A percentile compares a stretch with the other conserved stretches of the same genome.
These are phyloP conservation scores for Globisporangium recalcitrans DNA, from an alignment of 352 stramenopile genomes.

Conservation along the genomic window DNA sequence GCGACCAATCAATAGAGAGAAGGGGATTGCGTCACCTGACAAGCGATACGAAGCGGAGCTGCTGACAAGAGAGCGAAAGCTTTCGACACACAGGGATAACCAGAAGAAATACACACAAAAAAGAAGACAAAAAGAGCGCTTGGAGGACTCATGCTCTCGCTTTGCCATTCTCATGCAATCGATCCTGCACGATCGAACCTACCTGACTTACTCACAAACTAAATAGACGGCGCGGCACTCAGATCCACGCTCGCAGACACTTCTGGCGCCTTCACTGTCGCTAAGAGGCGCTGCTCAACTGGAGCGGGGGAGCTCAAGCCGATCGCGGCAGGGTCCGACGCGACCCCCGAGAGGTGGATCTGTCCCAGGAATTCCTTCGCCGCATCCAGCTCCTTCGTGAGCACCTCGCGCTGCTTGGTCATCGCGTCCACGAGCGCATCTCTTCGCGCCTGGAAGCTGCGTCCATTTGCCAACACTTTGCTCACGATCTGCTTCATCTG, in stretches of 20 bases:
- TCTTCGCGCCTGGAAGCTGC: slow-evolving; percentile 43
- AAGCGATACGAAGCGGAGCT: background rate
- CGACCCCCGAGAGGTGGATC: slow-evolving; percentile 41
- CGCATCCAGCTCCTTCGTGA: slow-evolving; percentile 53
- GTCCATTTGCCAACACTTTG: slow-evolving; percentile 52
- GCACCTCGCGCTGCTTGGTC: slow-evolving; percentile 62
- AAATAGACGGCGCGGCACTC: slow-evolving; percentile 44
- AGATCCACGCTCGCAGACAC: slow-evolving; percentile 41
- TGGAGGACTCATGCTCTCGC: too few species aligned
- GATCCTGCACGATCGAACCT: too few species aligned
- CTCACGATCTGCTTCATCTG: slow-evolving; percentile 52
- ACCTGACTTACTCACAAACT: too few species aligned
- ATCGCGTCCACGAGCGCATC: slow-evolving; percentile 58
- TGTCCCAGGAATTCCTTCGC: slow-evolving; percentile 75
- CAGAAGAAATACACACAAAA: slow-evolving; percentile 9
- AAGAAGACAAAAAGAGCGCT: too few species aligned
- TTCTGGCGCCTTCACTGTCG: slow-evolving; percentile 48
- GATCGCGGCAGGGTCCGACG: slow-evolving; percentile 28
- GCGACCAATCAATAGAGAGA: slow-evolving; percentile 5
- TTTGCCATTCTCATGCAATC: too few species aligned
- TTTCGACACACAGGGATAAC: too few species aligned
- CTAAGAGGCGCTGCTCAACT: slow-evolving; percentile 59
- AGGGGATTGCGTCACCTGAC: background rate
- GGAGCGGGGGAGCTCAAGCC: slow-evolving; percentile 51
- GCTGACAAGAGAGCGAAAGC: too few species aligned